Evolutionary conservation across 225 moss, liverwort and hornwort species (phyloP).

Genomic region (Rhytidiadelphus loreus): DNA sequence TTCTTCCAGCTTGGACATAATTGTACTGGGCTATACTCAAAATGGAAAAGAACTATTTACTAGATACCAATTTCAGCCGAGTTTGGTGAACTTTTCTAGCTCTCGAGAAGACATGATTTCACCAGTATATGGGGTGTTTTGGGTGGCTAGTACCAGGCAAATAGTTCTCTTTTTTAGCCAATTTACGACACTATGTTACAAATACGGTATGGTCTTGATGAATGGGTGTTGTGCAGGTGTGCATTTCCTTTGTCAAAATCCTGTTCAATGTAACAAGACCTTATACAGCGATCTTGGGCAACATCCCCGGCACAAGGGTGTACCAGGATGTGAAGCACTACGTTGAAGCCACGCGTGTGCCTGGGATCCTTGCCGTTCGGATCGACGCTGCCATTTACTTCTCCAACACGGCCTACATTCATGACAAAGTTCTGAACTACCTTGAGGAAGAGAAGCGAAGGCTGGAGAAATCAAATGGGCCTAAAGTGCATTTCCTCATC

Average conservation of each 20-base stretch:
- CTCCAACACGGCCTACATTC: constrained; percentile 63
- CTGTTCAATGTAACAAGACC: constrained; percentile 64
- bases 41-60: not conserved
- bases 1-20: not conserved
- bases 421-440: constrained; percentile 35
- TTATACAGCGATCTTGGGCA: constrained; percentile 50
- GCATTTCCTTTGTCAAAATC: constrained; percentile 47
- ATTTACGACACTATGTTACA: not conserved
- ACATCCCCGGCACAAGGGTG: constrained; percentile 43
- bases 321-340: constrained; percentile 48
- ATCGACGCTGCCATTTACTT: constrained; percentile 64
- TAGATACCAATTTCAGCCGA: not conserved
- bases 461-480: not conserved
- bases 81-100: not conserved
- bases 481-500: constrained; percentile 37
- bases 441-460: constrained; percentile 19
- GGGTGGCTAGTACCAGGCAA: not conserved
- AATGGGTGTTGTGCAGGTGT: constrained; percentile 4
- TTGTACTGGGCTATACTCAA: not conserved
- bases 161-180: not conserved
- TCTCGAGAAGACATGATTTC: not conserved
- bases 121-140: not conserved
- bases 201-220: not conserved
- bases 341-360: constrained; percentile 16
- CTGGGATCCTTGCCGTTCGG: constrained; percentile 47